Evolutionary conservation across 1,284 basidiomycete species (phyloP), one percentile per base, ranked within the genome.

Genomic region (Puccinia triticina): DNA sequence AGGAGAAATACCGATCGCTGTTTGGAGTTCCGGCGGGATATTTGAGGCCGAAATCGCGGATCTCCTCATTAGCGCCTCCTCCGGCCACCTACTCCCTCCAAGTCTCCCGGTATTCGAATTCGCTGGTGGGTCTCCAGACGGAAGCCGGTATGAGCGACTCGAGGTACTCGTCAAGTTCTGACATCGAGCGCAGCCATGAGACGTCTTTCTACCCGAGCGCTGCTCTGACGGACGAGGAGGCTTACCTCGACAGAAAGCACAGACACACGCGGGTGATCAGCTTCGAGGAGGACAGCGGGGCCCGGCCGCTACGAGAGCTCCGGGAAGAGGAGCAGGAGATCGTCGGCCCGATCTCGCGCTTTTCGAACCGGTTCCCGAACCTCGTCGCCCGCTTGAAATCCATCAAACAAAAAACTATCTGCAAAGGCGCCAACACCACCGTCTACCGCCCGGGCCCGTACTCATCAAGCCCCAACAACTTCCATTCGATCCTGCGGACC

Each of bases 11-110:
- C 73, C 18, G n/a, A 59, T 75, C 73, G 14, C 55, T 75, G 12
- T 75, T 61, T 61, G 73, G 55, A 16, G 73, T 61, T 61, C 73
- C 73, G 37, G 73, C 73, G 3, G 73, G 73, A 26, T 75, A 75
- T 53, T 26, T 75, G 40, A 61, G 73, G 26, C 55, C 73, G 18
- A 75, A 43, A 75, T 75, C 73, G 23, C 40, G n/a, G 3, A 43
- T 48, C 16, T 48, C 43, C 7, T 43, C n/a, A 59, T 26, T 57
- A 11, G 50, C 37, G 3, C 50, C 48, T 34, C 48, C 29, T 37
- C 50, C 73, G 1, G 7, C 55, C 2, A 75, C 59, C 12, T 53
- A 37, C 34, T 57, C 48, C 43, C 29, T 55, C 0, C 73, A 55
- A 55, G 37, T 34, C 40, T n/a, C 18, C 29, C 34, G 55, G 4